phyloP scores from a whole-genome alignment of 768 basidiomycete species.

The Tubosaeta brunneosetosa region DNA sequence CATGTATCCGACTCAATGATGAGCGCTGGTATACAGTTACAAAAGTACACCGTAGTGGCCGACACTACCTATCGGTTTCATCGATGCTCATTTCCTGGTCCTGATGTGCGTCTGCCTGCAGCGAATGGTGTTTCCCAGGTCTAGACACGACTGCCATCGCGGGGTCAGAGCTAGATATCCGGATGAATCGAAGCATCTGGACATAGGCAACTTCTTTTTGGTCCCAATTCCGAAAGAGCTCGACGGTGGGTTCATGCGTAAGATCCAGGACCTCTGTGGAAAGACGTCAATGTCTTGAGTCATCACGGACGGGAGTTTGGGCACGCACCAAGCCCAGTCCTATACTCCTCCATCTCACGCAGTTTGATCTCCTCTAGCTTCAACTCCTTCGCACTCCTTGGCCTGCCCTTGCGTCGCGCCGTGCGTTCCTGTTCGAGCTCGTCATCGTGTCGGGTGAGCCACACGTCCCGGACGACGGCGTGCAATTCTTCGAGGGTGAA shows the following conservation, averaged over 20 bases:
- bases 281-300: not conserved
- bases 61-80: constrained; percentile 25
- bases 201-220: constrained; percentile 68
- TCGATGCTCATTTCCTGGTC: constrained; percentile 30
- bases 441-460: constrained; percentile 68
- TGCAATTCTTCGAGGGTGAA: constrained; percentile 67
- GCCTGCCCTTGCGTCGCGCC: constrained; percentile 65
- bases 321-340: constrained; percentile 72
- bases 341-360: constrained; percentile 66
- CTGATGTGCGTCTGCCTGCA: constrained; percentile 13
- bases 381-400: constrained; percentile 63
- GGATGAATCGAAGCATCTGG: constrained; percentile 68
- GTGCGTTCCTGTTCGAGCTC: constrained; percentile 59
- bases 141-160: constrained; percentile 47
- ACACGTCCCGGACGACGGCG: constrained; percentile 55
- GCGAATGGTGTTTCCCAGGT: constrained; percentile 52
- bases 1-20: not conserved
- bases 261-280: constrained; percentile 71
- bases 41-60: constrained; percentile 34
- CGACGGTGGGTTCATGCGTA: constrained; percentile 64
- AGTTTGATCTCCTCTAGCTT: constrained; percentile 69
- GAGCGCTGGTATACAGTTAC: constrained; percentile 5
- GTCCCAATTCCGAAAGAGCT: constrained; percentile 74
- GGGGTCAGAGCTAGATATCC: constrained; percentile 59
- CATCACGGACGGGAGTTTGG: not conserved